Base-by-base conservation (phyloP, 2,329 filamentous ascomycete species). In the Bertia moriformis region DNA sequence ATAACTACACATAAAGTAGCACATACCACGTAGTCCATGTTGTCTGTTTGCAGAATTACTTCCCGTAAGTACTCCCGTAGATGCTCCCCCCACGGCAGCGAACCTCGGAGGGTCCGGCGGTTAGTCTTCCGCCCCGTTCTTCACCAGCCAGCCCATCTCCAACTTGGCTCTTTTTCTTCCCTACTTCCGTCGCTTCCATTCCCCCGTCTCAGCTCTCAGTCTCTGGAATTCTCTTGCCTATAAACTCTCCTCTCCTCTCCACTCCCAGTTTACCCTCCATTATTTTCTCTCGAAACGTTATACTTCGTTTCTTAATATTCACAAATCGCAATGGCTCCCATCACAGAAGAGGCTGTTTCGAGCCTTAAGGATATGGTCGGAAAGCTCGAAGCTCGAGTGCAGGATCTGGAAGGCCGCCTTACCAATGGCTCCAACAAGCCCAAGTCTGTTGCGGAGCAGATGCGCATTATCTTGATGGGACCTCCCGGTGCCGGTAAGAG, bases 401-500 rank as follows among this genome's bases (percentile, higher is more conserved):
- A 82, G 62, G 73, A 84, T 56, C 75, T 98, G 49, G 91, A 98
- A 63, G 62, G 71, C 55, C 78, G 77, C 57, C 67, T 91, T 50
- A 64, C 68, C 43, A 69, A 72, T 49, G 65, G 67, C 49, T 57
- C 62, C 30, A 45, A 49, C 30, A 56, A 58, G 47, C 48, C 65
- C 44, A 66, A 64, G 52, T 69, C 69, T 45, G 24, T 61, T 43
- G 50, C 69, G 29, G 70, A 80, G 49, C 73, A 82, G 55, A 75
- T 98, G 63, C 82, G 91, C 65, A 93, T 98, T 83, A 87, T 98
- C 54, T 69, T 98, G 55, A 96, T 98, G 68, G 91, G 91, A 27
- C 91, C 91, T 57, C 91, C 91, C 41, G 91, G 91, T 62, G 91
- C 91, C 62, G 91, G 91, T 96, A 75, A 52, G 83, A 68, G 36